Conservation (phyloP, 805 yeast genomes). For the Saccharomyces cerevisiae region DNA sequence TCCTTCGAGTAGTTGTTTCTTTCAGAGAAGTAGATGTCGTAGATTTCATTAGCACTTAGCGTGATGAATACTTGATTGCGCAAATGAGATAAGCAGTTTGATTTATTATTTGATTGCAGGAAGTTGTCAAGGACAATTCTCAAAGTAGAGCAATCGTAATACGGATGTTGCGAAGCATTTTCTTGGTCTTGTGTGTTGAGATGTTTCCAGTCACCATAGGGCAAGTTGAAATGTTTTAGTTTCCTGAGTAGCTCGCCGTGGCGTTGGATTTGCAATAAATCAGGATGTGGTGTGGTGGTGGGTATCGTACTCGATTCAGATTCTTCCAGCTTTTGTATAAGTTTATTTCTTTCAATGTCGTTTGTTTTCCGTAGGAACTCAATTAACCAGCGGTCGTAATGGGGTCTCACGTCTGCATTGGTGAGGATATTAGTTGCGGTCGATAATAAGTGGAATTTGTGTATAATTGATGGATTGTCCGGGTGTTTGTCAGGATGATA, state of each 20-base stretch:
- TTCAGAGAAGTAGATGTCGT: constrained; percentile 15
- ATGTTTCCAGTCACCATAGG: constrained; percentile 23
- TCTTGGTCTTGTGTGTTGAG: background rate
- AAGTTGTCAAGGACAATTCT: constrained; percentile 11
- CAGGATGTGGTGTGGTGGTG: background rate
- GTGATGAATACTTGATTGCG: background rate
- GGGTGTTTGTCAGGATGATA: constrained; percentile 26
- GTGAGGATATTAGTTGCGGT: constrained; percentile 23
- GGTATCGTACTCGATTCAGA: background rate
- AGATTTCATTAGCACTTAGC: background rate
- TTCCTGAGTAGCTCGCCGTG: constrained; percentile 25
- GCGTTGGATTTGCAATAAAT: constrained; percentile 12
- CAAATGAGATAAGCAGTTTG: background rate
- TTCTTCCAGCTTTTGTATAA: background rate
- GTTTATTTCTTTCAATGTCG: background rate
- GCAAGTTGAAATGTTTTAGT: constrained; percentile 18
- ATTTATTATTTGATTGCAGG: background rate
- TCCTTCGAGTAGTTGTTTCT: constrained; percentile 12
- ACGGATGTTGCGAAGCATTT: constrained; percentile 1
- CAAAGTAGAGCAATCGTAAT: constrained; percentile 14
- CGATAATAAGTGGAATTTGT: constrained; percentile 20
- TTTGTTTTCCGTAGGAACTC: background rate
- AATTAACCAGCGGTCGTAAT: constrained; percentile 20
- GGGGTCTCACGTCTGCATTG: constrained; percentile 9
- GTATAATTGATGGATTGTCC: constrained; percentile 9